A percentile compares a stretch with the other conserved stretches of the same genome.
Conservation (phyloP, 2,329 filamentous ascomycete species). For the Clonostachys byssicola region DNA sequence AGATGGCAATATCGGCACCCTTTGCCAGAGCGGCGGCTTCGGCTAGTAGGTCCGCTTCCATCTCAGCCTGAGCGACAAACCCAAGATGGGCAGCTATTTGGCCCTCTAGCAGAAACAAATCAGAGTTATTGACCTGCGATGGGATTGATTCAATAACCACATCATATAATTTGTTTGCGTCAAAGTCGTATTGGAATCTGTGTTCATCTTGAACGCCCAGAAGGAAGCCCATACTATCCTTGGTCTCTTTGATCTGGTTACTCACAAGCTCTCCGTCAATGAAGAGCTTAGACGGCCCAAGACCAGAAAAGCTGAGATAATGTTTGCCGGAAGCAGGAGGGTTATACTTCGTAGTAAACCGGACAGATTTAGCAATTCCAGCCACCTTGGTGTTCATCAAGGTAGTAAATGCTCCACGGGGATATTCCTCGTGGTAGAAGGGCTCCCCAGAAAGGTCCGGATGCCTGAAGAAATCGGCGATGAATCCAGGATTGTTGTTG, state of each 20-base stretch:
- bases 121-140: slow-evolving; percentile 20
- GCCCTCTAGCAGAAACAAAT: slow-evolving; percentile 17
- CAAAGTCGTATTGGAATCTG: slow-evolving; percentile 19
- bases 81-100: not conserved
- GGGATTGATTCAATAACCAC: slow-evolving; percentile 20
- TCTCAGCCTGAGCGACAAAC: not conserved
- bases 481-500: not conserved
- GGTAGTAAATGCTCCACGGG: slow-evolving; percentile 15
- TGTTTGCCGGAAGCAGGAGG: slow-evolving; percentile 13
- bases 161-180: slow-evolving; percentile 22
- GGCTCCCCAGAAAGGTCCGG: not conserved
- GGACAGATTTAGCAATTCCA: no score
- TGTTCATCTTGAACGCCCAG: slow-evolving; percentile 13
- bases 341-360: no score
- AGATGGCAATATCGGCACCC: slow-evolving; percentile 54
- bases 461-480: slow-evolving; percentile 8
- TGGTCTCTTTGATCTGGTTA: slow-evolving; percentile 10
- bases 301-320: slow-evolving; percentile 19
- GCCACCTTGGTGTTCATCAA: not conserved
- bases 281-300: slow-evolving; percentile 16
- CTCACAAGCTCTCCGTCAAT: slow-evolving; percentile 17
- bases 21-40: slow-evolving; percentile 49
- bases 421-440: not conserved
- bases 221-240: slow-evolving; percentile 3
- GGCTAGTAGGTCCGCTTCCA: not conserved